A percentile compares a stretch with the other conserved stretches of the same genome.
Evolutionary conservation across 345 rosid genomes (phyloP).

Genomic region (Stellera chamaejasme): DNA sequence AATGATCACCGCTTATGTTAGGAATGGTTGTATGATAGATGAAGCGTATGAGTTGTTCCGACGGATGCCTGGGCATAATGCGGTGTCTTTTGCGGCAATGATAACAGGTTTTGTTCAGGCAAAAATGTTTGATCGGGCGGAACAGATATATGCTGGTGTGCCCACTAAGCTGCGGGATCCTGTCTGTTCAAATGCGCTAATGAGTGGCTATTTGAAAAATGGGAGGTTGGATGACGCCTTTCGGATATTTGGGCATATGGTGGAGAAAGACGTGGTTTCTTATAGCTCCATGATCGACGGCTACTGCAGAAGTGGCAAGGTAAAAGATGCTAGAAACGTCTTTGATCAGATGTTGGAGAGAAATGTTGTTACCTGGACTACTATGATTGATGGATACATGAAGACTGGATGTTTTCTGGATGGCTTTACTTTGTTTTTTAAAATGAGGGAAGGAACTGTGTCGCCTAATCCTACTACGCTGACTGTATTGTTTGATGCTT

Average conservation of each 20-base stretch:
- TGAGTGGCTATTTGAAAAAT: constrained; percentile 53
- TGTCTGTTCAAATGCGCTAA: constrained; percentile 60
- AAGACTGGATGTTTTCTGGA: constrained; percentile 42
- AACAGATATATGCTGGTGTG: constrained; percentile 30
- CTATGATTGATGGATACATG: constrained; percentile 72
- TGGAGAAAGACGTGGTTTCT: constrained; percentile 53
- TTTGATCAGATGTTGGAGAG: constrained; percentile 49
- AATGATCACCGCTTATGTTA: constrained; percentile 62
- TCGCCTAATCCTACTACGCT: constrained; percentile 46
- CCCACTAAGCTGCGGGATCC: constrained; percentile 55
- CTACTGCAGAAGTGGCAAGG: constrained; percentile 50
- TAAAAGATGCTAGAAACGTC: constrained; percentile 42
- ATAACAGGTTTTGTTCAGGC: constrained; percentile 56
- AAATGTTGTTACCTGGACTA: constrained; percentile 77
- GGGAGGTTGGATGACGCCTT: constrained; percentile 49
- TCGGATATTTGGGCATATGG: constrained; percentile 48
- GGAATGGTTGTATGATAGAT: constrained; percentile 30
- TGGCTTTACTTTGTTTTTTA: constrained; percentile 52
- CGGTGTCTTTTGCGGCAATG: constrained; percentile 63
- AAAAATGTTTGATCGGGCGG: constrained; percentile 48
- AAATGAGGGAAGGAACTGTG: constrained; percentile 49
- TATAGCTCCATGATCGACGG: constrained; percentile 77
- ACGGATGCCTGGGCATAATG: constrained; percentile 36
- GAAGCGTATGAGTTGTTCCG: constrained; percentile 39
- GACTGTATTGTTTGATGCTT: constrained; percentile 59